These are phyloP conservation scores for Mycosphaerella arachidis DNA, from an alignment of 2,329 filamentous ascomycete genomes.

Conservation along the genomic window DNA sequence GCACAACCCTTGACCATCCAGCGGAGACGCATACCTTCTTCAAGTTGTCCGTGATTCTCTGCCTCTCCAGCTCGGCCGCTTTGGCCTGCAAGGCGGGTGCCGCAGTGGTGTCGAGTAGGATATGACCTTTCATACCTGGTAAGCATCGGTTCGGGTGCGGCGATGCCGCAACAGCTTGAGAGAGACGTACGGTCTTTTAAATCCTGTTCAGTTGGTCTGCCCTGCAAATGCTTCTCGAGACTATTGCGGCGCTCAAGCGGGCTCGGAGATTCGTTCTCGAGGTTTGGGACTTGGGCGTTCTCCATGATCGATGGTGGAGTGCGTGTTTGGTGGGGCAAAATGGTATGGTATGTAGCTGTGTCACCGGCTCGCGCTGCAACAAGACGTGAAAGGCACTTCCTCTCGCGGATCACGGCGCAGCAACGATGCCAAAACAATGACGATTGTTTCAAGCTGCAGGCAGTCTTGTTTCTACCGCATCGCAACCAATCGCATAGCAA, in stretches of 20 bases:
- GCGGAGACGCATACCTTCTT: conserved; percentile 45
- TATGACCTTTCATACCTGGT: conserved; percentile 42
- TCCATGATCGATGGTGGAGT: conserved; percentile 8
- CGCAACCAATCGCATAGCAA: not conserved
- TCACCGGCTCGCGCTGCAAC: not conserved
- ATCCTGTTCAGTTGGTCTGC: conserved; percentile 52
- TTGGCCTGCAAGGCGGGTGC: conserved; percentile 63
- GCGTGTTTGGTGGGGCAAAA: not conserved
- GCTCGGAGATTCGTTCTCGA: conserved; percentile 16
- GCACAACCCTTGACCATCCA: not conserved
- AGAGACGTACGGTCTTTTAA: conserved; percentile 50
- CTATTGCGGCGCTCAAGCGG: conserved; percentile 15
- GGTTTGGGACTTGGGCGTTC: conserved; percentile 1
- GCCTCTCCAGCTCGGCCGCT: conserved; percentile 60
- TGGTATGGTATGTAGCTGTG: not conserved
- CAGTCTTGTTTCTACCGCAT: not conserved
- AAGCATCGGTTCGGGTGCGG: not conserved
- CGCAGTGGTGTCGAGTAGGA: conserved; percentile 62
- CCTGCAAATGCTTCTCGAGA: conserved; percentile 36
- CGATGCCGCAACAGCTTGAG: not conserved
- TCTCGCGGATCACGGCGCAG: not conserved
- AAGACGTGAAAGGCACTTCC: not conserved
- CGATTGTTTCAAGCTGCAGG: not conserved
- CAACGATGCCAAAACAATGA: not conserved
- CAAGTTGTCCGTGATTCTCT: conserved; percentile 58